phyloP scores from a whole-genome alignment of 2,329 filamentous ascomycete genomes.

The Calonectria hongkongensis region DNA sequence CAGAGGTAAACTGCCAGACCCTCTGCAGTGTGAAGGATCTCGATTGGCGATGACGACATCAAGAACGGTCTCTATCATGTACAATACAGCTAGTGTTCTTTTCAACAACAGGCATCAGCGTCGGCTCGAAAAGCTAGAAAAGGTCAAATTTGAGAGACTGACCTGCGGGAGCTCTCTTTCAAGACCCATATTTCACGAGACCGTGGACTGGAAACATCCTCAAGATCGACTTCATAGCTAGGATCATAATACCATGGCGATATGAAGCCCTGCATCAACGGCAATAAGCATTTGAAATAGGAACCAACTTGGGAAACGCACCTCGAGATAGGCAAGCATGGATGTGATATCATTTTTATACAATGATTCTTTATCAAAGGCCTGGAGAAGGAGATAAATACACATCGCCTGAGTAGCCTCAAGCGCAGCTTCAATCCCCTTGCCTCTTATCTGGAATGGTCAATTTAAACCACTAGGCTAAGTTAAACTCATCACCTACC shows the following conservation, averaged over 20 bases:
- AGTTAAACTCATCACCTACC: background rate
- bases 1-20: conserved; percentile 4
- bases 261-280: background rate
- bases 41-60: background rate
- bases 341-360: background rate
- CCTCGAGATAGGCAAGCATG: background rate
- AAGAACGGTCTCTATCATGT: conserved; percentile 2
- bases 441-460: background rate
- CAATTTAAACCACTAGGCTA: background rate
- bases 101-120: background rate
- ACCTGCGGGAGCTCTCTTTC: conserved; percentile 16
- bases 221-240: conserved; percentile 6
- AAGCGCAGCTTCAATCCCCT: background rate
- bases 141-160: background rate
- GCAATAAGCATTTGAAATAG: background rate
- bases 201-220: conserved; percentile 5
- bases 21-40: background rate
- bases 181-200: conserved; percentile 7
- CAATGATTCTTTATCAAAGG: background rate
- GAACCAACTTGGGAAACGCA: background rate
- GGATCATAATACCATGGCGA: background rate
- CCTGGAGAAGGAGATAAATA: conserved; percentile 2
- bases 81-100: conserved; percentile 7
- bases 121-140: background rate
- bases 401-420: conserved; percentile 4